A percentile compares a stretch with the other conserved stretches of the same genome.
Conservation (phyloP, 2,329 filamentous ascomycete species). For the Aureobasidium sp. region DNA sequence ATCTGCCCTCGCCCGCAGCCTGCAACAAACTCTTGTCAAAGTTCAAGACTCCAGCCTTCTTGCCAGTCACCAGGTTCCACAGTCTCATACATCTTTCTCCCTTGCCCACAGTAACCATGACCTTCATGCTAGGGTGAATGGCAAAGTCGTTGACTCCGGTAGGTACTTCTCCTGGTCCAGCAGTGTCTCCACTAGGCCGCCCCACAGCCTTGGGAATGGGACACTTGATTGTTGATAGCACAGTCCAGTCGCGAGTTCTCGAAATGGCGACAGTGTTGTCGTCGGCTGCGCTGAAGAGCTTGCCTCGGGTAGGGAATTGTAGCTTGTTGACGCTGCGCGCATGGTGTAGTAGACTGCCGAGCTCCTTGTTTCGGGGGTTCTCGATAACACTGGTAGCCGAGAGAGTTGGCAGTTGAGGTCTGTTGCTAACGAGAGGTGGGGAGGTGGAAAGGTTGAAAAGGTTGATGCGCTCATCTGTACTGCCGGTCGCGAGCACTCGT, state of each 20-base stretch:
- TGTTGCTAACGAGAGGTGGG: conserved; percentile 51
- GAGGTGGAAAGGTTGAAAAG: conserved; percentile 73
- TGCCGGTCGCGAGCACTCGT: conserved; percentile 81
- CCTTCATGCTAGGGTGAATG: conserved; percentile 90
- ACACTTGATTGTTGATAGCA: conserved; percentile 81
- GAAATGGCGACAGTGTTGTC: conserved; percentile 89
- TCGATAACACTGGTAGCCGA: conserved; percentile 69
- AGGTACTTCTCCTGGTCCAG: conserved; percentile 69
- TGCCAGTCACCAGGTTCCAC: conserved; percentile 95
- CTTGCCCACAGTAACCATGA: conserved; percentile 88
- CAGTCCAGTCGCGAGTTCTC: conserved; percentile 79
- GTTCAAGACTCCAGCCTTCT: conserved; percentile 87
- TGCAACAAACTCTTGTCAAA: conserved; percentile 68
- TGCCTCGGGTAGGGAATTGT: conserved; percentile 75
- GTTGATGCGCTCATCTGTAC: conserved; percentile 91
- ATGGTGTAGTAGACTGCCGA: conserved; percentile 84
- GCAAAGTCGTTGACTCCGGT: conserved; percentile 93
- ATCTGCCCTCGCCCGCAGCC: conserved; percentile 68
- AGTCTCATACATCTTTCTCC: conserved; percentile 87
- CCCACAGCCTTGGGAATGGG: conserved; percentile 75
- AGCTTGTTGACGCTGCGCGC: conserved; percentile 72
- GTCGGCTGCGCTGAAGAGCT: conserved; percentile 80
- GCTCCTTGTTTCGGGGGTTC: conserved; percentile 78
- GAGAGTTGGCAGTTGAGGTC: conserved; percentile 51
- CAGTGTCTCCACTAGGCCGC: conserved; percentile 83